phyloP scores from a whole-genome alignment of 1,284 basidiomycete genomes.

The Flammula alnicola region DNA sequence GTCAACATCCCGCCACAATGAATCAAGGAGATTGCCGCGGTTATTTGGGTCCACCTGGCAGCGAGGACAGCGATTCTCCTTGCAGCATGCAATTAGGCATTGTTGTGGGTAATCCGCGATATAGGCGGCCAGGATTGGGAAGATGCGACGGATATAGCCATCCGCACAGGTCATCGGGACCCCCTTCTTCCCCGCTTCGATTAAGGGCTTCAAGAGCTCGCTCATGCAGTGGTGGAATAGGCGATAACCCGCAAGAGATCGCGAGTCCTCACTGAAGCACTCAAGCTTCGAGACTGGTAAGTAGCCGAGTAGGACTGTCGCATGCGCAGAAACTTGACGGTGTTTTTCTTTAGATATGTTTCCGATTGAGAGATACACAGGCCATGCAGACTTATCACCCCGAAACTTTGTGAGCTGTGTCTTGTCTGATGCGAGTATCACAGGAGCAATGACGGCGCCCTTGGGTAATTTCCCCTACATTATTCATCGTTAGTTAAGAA shows the following conservation, averaged over 20 bases:
- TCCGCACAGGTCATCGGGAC: slow-evolving; percentile 40
- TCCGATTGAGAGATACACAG: slow-evolving; percentile 43
- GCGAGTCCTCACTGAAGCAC: slow-evolving; percentile 31
- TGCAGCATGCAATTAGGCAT: slow-evolving; percentile 37
- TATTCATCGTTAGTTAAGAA: too few species aligned
- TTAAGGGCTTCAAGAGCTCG: slow-evolving; percentile 33
- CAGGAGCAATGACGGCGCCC: slow-evolving; percentile 35
- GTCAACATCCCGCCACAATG: too few species aligned
- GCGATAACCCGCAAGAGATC: slow-evolving; percentile 21
- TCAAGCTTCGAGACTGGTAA: slow-evolving; percentile 44
- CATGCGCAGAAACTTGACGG: slow-evolving; percentile 11
- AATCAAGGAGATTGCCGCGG: slow-evolving; percentile 20
- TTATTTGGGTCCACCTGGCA: slow-evolving; percentile 26
- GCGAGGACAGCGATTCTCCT: slow-evolving; percentile 35
- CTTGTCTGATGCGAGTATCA: slow-evolving; percentile 46
- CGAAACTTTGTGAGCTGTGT: slow-evolving; percentile 35
- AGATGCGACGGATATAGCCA: slow-evolving; percentile 32
- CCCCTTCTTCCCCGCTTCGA: slow-evolving; percentile 37
- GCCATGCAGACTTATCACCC: slow-evolving; percentile 42
- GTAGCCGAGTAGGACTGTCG: slow-evolving; percentile 42
- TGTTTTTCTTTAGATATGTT: slow-evolving; percentile 39
- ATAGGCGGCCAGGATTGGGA: slow-evolving; percentile 24
- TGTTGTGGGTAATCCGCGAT: slow-evolving; percentile 49
- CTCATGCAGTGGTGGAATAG: slow-evolving; percentile 47
- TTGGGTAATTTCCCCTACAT: slow-evolving; percentile 30